Percentiles rank a stretch among this genome's conserved stretches.
Conservation (phyloP, 495 filamentous ascomycete species). For the Daldinia loculata region DNA sequence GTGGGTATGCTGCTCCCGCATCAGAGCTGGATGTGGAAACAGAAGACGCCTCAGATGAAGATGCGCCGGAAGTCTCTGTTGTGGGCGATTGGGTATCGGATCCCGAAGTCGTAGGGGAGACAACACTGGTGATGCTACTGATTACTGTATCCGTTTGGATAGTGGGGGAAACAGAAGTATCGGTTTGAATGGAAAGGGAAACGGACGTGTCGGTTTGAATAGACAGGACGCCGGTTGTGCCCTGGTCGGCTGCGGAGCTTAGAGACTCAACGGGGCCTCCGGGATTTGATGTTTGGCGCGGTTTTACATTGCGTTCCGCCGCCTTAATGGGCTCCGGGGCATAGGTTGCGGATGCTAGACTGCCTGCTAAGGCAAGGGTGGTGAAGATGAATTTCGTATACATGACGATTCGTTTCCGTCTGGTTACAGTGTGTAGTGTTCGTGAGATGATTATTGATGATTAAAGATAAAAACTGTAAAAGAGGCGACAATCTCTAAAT, state of each 20-base stretch:
- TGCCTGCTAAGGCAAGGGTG: slow-evolving; percentile 1
- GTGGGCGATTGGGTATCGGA: slow-evolving; percentile 12
- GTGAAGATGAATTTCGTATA: slow-evolving; percentile 12
- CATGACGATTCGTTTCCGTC: slow-evolving; percentile 3
- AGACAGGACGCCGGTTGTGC: slow-evolving; percentile 20
- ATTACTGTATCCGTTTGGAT: background rate
- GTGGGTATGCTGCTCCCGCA: slow-evolving; percentile 22
- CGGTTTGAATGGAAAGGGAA: background rate
- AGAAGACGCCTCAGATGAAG: slow-evolving; percentile 10
- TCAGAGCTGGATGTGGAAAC: slow-evolving; percentile 18
- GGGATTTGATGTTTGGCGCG: slow-evolving; percentile 31
- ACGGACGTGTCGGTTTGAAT: slow-evolving; percentile 22
- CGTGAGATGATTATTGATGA: background rate
- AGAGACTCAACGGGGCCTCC: slow-evolving; percentile 29
- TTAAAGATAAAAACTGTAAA: background rate
- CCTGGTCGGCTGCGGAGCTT: slow-evolving; percentile 8
- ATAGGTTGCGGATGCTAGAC: slow-evolving; percentile 14
- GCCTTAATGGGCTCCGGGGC: background rate
- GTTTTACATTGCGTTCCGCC: background rate
- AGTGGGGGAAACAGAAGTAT: background rate
- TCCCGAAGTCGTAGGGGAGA: background rate
- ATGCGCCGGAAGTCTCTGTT: slow-evolving; percentile 2
- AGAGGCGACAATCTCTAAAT: background rate
- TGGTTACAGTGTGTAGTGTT: background rate
- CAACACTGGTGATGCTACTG: background rate